Conservation (phyloP, 1,139 yeast genomes). For the Geotrichum klebahnii region DNA sequence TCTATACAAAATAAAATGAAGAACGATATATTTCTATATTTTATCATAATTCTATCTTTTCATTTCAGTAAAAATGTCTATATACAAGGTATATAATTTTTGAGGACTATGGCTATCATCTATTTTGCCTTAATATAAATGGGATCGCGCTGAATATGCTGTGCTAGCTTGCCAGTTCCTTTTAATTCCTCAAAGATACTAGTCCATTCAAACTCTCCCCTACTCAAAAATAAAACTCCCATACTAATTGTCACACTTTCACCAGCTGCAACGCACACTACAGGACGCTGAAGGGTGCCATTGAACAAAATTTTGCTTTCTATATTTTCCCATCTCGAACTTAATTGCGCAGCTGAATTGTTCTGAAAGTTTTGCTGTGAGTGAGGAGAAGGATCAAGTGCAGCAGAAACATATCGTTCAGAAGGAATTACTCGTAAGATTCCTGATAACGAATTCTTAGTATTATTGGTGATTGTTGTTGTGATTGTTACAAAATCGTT, state of each 20-base stretch:
- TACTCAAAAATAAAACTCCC: slow-evolving; percentile 59
- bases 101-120: not conserved
- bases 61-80: no score
- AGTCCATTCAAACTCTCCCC: slow-evolving; percentile 80
- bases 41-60: no score
- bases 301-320: slow-evolving; percentile 43
- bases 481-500: slow-evolving; percentile 51
- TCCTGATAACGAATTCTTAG: slow-evolving; percentile 46
- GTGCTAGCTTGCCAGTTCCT: slow-evolving; percentile 25
- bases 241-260: slow-evolving; percentile 43
- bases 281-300: slow-evolving; percentile 60
- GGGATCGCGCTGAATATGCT: slow-evolving; percentile 39
- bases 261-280: slow-evolving; percentile 46
- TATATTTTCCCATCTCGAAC: slow-evolving; percentile 25
- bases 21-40: no score
- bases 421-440: slow-evolving; percentile 64
- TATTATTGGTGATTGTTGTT: slow-evolving; percentile 48
- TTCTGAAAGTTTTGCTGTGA: slow-evolving; percentile 16
- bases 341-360: slow-evolving; percentile 29
- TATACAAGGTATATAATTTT: not conserved
- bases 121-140: slow-evolving; percentile 35
- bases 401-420: slow-evolving; percentile 32
- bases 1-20: no score
- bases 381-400: slow-evolving; percentile 22
- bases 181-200: slow-evolving; percentile 53